Evolutionary conservation across 306 rosid species (phyloP), one percentile per base, ranked within the genome.

Genomic region (Lathyrus aphaca): DNA sequence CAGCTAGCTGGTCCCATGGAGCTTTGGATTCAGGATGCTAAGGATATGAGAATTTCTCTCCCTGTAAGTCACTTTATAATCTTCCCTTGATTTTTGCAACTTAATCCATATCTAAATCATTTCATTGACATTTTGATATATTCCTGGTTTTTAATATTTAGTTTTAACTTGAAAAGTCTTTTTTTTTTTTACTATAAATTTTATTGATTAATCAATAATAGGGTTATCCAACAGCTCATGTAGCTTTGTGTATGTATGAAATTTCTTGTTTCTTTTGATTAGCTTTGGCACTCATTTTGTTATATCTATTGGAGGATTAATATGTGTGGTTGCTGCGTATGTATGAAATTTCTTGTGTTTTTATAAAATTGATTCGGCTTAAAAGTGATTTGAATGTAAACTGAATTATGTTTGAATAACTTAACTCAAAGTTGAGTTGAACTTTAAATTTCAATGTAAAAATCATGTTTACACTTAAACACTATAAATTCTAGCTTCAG

Each of bases 1-100:
- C 91, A 87, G 81, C 82, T 94, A n/a, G 97, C 95, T 11, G 96
- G 98, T 37, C 98, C 98, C 5, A 88, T 94, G 95, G 98, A 94
- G 79, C 88, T 94, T 14, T 94, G 98, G 97, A 86, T 94, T 68
- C 94, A 90, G 73, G 98, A 94, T 19, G 98, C 92, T 61, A 74
- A 87, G 32, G 87, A 89, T 46, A 88, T 90, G 92, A 86, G 96
- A 66, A 45, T 94, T 38, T 90, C 89, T 8, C 86, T 94, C 1
- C 98, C 98, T 0, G 98, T 94, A 77, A 87, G 89, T 68, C 13
- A 18, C 30, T 21, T 13, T 4, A 5, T 56, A 56, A 27, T 27
- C 39, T 13, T 35, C n/a, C 0, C 9, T 10, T 21, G 5, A 12
- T 17, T 50, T 23, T 23, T 1, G 25, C 25, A 23, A 1, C 2